Base-by-base conservation (phyloP, 2,329 filamentous ascomycete species). In the Monosporascus ibericus region DNA sequence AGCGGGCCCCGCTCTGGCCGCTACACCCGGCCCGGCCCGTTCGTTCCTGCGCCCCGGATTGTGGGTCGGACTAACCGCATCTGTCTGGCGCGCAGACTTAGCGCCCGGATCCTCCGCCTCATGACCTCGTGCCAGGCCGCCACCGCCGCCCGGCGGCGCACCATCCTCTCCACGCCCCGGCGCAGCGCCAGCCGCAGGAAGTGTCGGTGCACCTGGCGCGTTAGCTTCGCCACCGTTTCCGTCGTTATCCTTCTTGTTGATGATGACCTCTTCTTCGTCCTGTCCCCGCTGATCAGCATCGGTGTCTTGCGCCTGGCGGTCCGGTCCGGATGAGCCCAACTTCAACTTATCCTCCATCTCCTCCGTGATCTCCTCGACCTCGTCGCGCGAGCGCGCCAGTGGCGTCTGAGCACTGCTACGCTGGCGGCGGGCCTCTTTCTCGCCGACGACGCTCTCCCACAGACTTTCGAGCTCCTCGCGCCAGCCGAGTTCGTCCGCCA, bases 401-500 rank as follows among this genome's bases (percentile, higher is more conserved):
- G 40, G 66, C 61, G 50, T 70, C 69, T 25, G 61, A 58, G 7
- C 64, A 59, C 6, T 58, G 63, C 70, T 54, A 11, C 74, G 59
- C 63, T 80, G 78, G 54, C 72, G 76, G 60, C 73, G 74, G 22
- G 79, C 78, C 61, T 83, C 76, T 55, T 80, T 73, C 24, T 84
- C 73, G 4, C 87, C 82, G 7, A 88, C 86, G 0, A 86, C 79
- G 46, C 73, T 70, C 22, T 82, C 76, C 91, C 91, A 97, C 49
- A 89, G 62, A 3, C 66, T 69, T 65, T 96, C 90, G 17, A 99
- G 75, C 65, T 97, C 92, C 2, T 90, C 83, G 8, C 80, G 70
- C 94, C 94, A 99, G 1, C 91, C 92, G 44, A 95, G 78, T 27
- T 85, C 85, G 57, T 86, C 78, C 1, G 92, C 92, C 37, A 99